phyloP scores from a whole-genome alignment of 2,329 filamentous ascomycete species.

The Apiospora rasikravindrae region DNA sequence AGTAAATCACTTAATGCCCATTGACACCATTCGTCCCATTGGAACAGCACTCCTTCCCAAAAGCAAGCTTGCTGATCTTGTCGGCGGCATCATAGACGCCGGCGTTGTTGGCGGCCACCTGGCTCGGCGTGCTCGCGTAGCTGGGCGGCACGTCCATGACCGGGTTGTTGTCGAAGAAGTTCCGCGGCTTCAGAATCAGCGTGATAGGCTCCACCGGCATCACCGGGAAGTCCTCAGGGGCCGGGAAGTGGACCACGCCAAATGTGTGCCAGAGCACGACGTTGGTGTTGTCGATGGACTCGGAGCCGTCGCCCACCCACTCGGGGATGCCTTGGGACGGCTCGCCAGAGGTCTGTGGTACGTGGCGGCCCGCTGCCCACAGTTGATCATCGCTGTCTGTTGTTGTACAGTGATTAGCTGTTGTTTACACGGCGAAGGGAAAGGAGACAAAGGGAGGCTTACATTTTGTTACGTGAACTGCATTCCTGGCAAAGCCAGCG shows the following conservation, averaged over 20 bases:
- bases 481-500: constrained; percentile 84
- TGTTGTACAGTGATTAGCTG: constrained; percentile 19
- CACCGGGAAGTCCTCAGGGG: constrained; percentile 89
- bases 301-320: constrained; percentile 76
- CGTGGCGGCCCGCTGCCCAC: constrained; percentile 85
- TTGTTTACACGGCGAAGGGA: not conserved
- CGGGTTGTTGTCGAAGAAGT: constrained; percentile 84
- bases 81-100: constrained; percentile 39
- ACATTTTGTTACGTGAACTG: constrained; percentile 90
- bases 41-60: constrained; percentile 27
- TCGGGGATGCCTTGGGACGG: constrained; percentile 74
- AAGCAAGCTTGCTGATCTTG: constrained; percentile 37
- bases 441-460: constrained; percentile 41
- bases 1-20: constrained; percentile 44
- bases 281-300: constrained; percentile 79
- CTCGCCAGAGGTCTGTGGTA: constrained; percentile 85
- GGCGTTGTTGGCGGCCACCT: constrained; percentile 46
- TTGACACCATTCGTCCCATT: not conserved
- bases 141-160: constrained; percentile 81
- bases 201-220: constrained; percentile 91
- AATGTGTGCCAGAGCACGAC: constrained; percentile 95
- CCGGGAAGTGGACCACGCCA: constrained; percentile 86
- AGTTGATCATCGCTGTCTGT: constrained; percentile 80
- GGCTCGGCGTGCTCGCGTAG: constrained; percentile 74
- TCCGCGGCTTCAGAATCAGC: constrained; percentile 75